Evolutionary conservation across 305 asterid species (phyloP), one percentile per base, ranked within the genome.

Genomic region (Plantago lanceolata): DNA sequence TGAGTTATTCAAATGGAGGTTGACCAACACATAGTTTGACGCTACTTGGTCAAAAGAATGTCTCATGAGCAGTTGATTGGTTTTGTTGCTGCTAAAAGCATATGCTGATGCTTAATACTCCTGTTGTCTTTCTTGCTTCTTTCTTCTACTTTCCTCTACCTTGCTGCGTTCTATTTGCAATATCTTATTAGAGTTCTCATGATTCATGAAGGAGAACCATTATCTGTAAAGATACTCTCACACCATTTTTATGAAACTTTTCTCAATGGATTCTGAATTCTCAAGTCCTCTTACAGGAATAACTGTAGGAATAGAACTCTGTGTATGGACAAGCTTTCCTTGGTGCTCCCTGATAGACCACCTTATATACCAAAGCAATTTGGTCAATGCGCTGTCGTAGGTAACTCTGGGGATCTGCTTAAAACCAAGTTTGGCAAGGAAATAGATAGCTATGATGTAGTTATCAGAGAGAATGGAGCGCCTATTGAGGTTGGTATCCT

Each of bases 331-430:
- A 94, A 94, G 72, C 97, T 94, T 37, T 85, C 95, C 40, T 76
- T 82, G 64, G 99, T 90, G 64, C 97, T 94, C 52, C 97, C 97
- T 3, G 87, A 84, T 48, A 72, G 79, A 64, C 97, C 96, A 57
- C 96, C 97, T 16, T 86, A 83, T 72, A 51, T 71, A 59, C 96
- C 99, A 57, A 78, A 79, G 73, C 96, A 90, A 73, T 90, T 76
- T 74, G 81, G 86, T 43, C 85, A 84, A 66, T 90, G 99, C 76
- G 97, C 99, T 71, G 97, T 90, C 71, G 86, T 94, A 75, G 99
- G 99, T 64, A 94, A 90, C 83, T 94, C 99, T 0, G 99, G 99
- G 16, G 99, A 94, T 73, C 92, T 94, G 54, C 80, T 90, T 66
- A 85, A 84, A 79, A 94, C 90, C 70, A 90, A 82, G 71, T 94